Evolutionary conservation across 2,329 filamentous ascomycete species (phyloP).

Genomic region (Coniochaeta sp.): DNA sequence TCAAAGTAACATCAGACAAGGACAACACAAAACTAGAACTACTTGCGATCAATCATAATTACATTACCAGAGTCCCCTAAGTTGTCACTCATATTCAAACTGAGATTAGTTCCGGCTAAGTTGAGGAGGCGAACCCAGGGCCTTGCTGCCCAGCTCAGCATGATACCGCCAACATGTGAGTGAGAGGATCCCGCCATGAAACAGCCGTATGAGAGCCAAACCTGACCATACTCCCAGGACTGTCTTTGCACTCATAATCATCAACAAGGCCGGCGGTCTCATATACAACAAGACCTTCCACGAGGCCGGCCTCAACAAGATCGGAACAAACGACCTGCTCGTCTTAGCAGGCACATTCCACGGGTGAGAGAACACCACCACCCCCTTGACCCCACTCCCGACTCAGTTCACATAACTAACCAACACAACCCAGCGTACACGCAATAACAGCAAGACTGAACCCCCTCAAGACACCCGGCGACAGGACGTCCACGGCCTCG

Average conservation of each 20-base stretch:
- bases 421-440: conserved; percentile 45
- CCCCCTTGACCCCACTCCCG: conserved; percentile 13
- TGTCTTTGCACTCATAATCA: conserved; percentile 90
- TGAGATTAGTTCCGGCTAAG: neutral
- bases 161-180: conserved; percentile 1
- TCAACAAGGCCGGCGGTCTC: conserved; percentile 96
- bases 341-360: conserved; percentile 97
- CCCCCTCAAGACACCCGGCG: conserved; percentile 36
- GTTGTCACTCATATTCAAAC: neutral
- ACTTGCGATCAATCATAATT: neutral
- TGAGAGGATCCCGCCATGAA: neutral
- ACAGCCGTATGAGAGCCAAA: neutral
- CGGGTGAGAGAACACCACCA: conserved; percentile 50
- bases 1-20: neutral
- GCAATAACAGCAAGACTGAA: conserved; percentile 60
- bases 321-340: conserved; percentile 92
- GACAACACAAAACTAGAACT: neutral
- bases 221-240: conserved; percentile 53
- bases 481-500: conserved; percentile 28
- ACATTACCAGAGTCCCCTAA: neutral
- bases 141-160: neutral
- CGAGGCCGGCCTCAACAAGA: conserved; percentile 74
- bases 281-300: conserved; percentile 95
- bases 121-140: neutral
- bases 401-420: neutral